These are phyloP conservation scores for Talaromyces rugulosus DNA, from an alignment of 2,329 filamentous ascomycete species.

Conservation along the genomic window DNA sequence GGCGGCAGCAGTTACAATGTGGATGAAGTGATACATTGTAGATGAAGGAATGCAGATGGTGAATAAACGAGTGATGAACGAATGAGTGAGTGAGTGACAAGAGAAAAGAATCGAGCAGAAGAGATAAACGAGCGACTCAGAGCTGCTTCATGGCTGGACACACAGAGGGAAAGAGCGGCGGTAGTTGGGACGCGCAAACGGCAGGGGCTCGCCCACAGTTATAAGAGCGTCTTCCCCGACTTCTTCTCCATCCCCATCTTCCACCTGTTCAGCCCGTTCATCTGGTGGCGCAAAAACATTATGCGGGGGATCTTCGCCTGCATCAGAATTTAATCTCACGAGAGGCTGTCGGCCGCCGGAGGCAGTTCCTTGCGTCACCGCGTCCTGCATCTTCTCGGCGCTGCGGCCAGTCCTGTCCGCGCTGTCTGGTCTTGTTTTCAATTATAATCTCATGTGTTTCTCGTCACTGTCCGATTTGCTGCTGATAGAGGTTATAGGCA, in stretches of 20 bases:
- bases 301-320: neutral
- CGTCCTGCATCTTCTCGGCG: neutral
- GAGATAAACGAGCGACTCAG: neutral
- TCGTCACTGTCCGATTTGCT: neutral
- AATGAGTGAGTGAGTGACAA: neutral
- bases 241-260: neutral
- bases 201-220: neutral
- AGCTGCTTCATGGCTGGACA: neutral
- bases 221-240: neutral
- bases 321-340: neutral
- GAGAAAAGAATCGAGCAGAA: neutral
- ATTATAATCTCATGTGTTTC: neutral
- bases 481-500: neutral
- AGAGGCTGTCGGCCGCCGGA: neutral
- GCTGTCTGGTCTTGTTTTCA: neutral
- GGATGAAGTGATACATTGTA: neutral
- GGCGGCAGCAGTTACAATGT: neutral
- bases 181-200: neutral
- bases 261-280: neutral
- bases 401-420: neutral
- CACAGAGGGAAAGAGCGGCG: neutral
- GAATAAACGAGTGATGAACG: neutral
- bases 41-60: neutral
- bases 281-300: neutral
- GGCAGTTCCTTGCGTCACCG: neutral